Conservation (phyloP, 2,329 filamentous ascomycete genomes). For the Leptographium wingfieldii region DNA sequence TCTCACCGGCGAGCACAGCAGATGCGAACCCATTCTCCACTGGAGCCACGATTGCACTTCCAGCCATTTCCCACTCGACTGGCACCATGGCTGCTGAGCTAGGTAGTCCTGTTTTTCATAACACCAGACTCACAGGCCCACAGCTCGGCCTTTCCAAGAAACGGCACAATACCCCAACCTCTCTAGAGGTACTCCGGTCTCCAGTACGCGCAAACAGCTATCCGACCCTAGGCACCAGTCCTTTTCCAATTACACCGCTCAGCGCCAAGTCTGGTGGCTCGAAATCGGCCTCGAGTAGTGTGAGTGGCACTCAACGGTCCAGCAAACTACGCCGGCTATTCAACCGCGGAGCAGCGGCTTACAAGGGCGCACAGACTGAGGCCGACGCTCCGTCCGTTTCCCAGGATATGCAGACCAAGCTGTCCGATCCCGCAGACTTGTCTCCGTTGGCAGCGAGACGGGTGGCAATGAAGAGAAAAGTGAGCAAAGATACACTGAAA, state of each 20-base stretch:
- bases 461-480: constrained; percentile 23
- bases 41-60: background rate
- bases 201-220: constrained; percentile 8
- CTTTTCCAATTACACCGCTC: constrained; percentile 16
- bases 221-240: constrained; percentile 14
- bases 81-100: background rate
- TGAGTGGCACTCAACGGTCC: constrained; percentile 22
- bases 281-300: constrained; percentile 21
- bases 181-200: constrained; percentile 11
- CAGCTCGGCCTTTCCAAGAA: constrained; percentile 1
- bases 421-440: constrained; percentile 21
- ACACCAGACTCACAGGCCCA: background rate
- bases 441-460: constrained; percentile 24
- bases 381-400: constrained; percentile 23
- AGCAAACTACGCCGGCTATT: constrained; percentile 29
- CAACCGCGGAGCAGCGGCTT: constrained; percentile 20
- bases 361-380: constrained; percentile 9
- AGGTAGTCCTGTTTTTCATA: background rate
- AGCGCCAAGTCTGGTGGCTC: constrained; percentile 18
- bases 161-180: constrained; percentile 11
- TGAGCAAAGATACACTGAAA: constrained; percentile 34
- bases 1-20: background rate
- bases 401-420: constrained; percentile 21
- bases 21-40: too few relatives aligned
- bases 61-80: background rate